Evolutionary conservation across 2,329 filamentous ascomycete genomes (phyloP).

Genomic region (Aureobasidium musti): DNA sequence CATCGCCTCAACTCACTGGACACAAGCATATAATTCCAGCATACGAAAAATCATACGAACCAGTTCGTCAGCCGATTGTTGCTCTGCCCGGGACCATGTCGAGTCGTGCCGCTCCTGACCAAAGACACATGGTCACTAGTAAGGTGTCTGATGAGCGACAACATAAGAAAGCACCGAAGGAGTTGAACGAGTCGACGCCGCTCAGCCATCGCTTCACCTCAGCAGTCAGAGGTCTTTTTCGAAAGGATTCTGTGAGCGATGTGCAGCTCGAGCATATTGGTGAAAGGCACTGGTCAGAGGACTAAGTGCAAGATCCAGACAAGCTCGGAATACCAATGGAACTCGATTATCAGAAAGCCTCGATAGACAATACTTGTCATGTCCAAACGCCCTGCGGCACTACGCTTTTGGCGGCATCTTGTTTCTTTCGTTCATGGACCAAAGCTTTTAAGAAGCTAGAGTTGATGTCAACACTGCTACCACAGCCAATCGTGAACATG

Average conservation of each 20-base stretch:
- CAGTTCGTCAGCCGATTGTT: not conserved
- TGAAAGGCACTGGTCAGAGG: slow-evolving; percentile 40
- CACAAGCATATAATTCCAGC: not conserved
- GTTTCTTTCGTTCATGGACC: too few relatives aligned
- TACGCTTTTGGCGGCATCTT: too few relatives aligned
- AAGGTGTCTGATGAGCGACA: not conserved
- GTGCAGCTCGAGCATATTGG: slow-evolving; percentile 37
- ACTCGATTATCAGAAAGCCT: too few relatives aligned
- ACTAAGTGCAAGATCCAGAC: slow-evolving; percentile 27
- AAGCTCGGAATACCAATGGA: too few relatives aligned
- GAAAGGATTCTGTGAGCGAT: too few relatives aligned
- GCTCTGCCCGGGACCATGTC: slow-evolving; percentile 29
- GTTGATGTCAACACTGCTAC: too few relatives aligned
- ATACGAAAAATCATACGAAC: not conserved
- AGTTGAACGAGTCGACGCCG: not conserved
- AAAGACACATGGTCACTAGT: not conserved
- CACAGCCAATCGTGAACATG: too few relatives aligned
- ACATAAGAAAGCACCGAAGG: not conserved
- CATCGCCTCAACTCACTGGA: not conserved
- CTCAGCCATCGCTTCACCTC: slow-evolving; percentile 35
- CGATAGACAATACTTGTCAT: too few relatives aligned
- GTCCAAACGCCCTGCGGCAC: too few relatives aligned
- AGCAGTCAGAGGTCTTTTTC: slow-evolving; percentile 37
- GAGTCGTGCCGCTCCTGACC: not conserved
- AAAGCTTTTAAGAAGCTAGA: too few relatives aligned